Conservation (phyloP, 1,284 basidiomycete species). For the Moesziomyces aphidis region DNA sequence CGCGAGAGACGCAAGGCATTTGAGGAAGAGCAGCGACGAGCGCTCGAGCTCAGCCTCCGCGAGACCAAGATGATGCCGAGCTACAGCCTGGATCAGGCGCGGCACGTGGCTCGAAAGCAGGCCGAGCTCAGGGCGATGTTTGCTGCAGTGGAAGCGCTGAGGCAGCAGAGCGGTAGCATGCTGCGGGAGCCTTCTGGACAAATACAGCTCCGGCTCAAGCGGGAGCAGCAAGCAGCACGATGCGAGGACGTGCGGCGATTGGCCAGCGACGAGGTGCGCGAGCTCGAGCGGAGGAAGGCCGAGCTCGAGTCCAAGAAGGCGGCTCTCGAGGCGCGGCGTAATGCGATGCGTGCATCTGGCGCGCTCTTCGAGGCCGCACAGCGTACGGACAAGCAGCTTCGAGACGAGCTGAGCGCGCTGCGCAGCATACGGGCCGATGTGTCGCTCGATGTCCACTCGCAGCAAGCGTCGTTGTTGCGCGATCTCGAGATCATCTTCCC, state of each 20-base stretch:
- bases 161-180: background rate
- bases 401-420: slow-evolving; percentile 13
- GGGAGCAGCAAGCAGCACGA: slow-evolving; percentile 22
- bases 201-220: slow-evolving; percentile 32
- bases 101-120: slow-evolving; percentile 16
- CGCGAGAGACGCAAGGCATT: slow-evolving; percentile 35
- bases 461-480: slow-evolving; percentile 51
- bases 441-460: slow-evolving; percentile 19
- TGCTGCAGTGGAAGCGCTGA: slow-evolving; percentile 9
- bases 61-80: slow-evolving; percentile 54
- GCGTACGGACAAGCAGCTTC: slow-evolving; percentile 2
- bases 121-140: slow-evolving; percentile 14
- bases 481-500: slow-evolving; percentile 63
- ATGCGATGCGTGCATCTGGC: slow-evolving; percentile 13
- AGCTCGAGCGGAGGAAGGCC: slow-evolving; percentile 7
- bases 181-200: slow-evolving; percentile 16
- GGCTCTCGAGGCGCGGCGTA: slow-evolving; percentile 17
- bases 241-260: slow-evolving; percentile 10
- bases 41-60: slow-evolving; percentile 39
- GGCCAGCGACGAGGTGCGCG: slow-evolving; percentile 20
- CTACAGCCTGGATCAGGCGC: slow-evolving; percentile 40
- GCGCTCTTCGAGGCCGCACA: slow-evolving; percentile 23
- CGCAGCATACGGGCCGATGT: slow-evolving; percentile 5
- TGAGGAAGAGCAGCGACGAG: slow-evolving; percentile 36
- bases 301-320: slow-evolving; percentile 15